phyloP scores from a whole-genome alignment of 352 stramenopile species.

The Albugo candida region DNA sequence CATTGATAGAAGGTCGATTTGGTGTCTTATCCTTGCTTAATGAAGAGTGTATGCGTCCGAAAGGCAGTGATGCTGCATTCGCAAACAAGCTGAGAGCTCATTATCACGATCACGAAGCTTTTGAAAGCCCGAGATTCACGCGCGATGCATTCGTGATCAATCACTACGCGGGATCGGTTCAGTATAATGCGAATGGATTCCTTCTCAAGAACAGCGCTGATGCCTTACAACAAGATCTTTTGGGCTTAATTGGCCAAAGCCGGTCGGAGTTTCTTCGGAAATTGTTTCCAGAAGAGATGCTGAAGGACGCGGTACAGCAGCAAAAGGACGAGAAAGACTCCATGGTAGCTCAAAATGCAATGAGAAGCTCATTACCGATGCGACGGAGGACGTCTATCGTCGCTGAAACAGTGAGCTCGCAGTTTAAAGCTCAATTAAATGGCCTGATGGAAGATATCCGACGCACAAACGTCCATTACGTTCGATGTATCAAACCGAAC shows the following conservation, averaged over 20 bases:
- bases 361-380: conserved; percentile 9
- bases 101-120: conserved; percentile 77
- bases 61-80: conserved; percentile 71
- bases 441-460: conserved; percentile 90
- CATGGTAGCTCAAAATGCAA: background rate
- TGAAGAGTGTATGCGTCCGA: conserved; percentile 82
- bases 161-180: conserved; percentile 91
- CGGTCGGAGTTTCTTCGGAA: conserved; percentile 49
- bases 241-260: conserved; percentile 55
- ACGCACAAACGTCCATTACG: conserved; percentile 93
- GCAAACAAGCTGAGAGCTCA: conserved; percentile 77
- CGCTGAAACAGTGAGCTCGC: conserved; percentile 57
- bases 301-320: conserved; percentile 14
- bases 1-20: conserved; percentile 72
- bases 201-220: conserved; percentile 93
- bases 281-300: conserved; percentile 53
- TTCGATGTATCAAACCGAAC: conserved; percentile 98
- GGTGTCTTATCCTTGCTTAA: conserved; percentile 87
- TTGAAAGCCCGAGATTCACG: conserved; percentile 64
- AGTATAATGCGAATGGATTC: conserved; percentile 87
- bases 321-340: conserved; percentile 1
- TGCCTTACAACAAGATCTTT: conserved; percentile 85
- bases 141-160: conserved; percentile 86
- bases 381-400: conserved; percentile 61
- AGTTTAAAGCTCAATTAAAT: conserved; percentile 90